Base-by-base conservation (phyloP, 164 flowering plant species). In the Annona squamosa region DNA sequence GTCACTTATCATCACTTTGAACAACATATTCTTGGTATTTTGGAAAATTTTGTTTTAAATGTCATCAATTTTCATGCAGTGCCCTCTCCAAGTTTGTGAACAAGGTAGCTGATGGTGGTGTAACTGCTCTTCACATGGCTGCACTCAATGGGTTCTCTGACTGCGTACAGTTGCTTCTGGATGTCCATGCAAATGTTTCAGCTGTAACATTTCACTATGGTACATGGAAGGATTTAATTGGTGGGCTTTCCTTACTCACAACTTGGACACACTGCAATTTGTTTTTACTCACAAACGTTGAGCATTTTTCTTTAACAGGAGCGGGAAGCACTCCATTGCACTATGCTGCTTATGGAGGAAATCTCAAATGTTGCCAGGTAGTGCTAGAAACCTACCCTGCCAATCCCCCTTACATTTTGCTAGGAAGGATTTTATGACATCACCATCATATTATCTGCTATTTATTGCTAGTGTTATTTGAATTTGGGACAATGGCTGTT, bases 311-410 rank as follows among this genome's bases (percentile, higher is more conserved):
- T 48, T 66, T 72, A 75, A 65, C 72, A 95, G 98, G 99, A 73
- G 96, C 97, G 79, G 97, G 98, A 79, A 95, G 99, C 81, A 91
- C 99, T 68, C 93, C 99, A 72, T 79, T 95, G 87, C 98, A 95
- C 73, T 95, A 93, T 85, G 97, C 99, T 78, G 99, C 98, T 73
- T 93, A 93, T 82, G 98, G 97, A 68, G 99, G 99, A 71, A 91
- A 95, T 74, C 80, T 89, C 75, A 90, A 95, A 73, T 91, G 99
- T 74, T 95, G 99, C 78, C 99, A 95, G 97, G 99, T 82, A 82
- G 57, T 52, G 9, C 59, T 52, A 26, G 37, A 26, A 26, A 26
- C 37, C 73, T 69, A 56, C 41, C 57, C 67, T 26, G 37, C 37
- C 3, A 48, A 41, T 5, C 43, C 65, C 13, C 13, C 41, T 18